Base-by-base conservation (phyloP, 306 rosid genomes). In the Cucurbita moschata region DNA sequence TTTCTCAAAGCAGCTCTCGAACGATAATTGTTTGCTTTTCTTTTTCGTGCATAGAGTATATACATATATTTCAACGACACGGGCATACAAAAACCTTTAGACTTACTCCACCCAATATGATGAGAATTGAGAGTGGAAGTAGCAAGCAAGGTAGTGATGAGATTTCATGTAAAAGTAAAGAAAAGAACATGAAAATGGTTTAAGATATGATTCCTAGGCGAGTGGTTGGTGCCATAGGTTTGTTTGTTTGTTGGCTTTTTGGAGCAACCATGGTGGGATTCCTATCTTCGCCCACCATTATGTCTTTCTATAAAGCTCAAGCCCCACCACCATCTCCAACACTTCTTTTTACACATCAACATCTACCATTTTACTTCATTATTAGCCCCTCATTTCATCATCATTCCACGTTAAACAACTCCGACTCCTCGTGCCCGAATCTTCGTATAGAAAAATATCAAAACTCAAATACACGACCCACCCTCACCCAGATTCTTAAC, bases 101-200 rank as follows among this genome's bases (percentile, higher is more conserved):
- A 68, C 73, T 47, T 68, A 68, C 57, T 68, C 73, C 73, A 68
- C 57, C 23, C 43, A 47, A 68, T 62, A 6, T 37, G 19, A 65
- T 42, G 35, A 63, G 14, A 63, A 39, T 38, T 38, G n/a, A 64
- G 66, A 60, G 44, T 3, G 15, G 44, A n/a, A 43, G 53, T 26
- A 11, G 39, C 9, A 59, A 59, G 42, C 3, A 35, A 60, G 44
- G 11, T 50, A 26, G n/a, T 46, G 55, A 46, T 21, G 55, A 67
- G 40, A 11, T 67, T 67, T 49, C 42, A 67, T 46, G 39, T 13
- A 67, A 67, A 67, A 46, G 73, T 6, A 51, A 11, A 26, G 16
- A 60, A 2, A 5, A 18, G 1, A 16, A 8, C 1, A 4, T 30
- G 3, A 30, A 30, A 30, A 30, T 30, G 35, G 35, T 30, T 30